Evolutionary conservation across 2,329 filamentous ascomycete species (phyloP), one percentile per base, ranked within the genome.

Genomic region (Stagonosporopsis tanaceti): DNA sequence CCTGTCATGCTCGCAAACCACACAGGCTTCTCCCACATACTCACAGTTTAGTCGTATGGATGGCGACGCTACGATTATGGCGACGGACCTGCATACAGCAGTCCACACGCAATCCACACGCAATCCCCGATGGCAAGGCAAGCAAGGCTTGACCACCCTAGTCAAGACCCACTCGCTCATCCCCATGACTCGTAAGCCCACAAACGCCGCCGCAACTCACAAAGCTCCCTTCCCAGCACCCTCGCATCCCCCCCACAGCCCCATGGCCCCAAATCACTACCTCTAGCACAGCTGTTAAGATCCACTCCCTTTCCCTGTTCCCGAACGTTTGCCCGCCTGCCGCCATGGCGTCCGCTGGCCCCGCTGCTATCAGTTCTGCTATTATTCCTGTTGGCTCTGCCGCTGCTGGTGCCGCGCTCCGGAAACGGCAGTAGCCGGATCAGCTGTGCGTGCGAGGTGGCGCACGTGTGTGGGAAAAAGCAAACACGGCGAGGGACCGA

Each of bases 291-390:
- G 2, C 20, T 39, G 9, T 15, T 57, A 50, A 48, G 54, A 52
- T 52, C 22, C 27, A n/a, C 42, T 30, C 37, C 44, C 37, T 20
- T 20, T 32, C 11, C 30, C 30, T 11, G 44, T 30, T 25, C 48
- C 42, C 44, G 34, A 46, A 32, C 54, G 44, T 53, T 57, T 57
- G 44, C 44, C 54, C 48, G 39, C 44, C 54, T 44, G 39, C 44
- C 48, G 32, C 45, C 50, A 48, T 48, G 25, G 39, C 48, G 34
- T 44, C 34, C 34, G 25, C n/a, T 22, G 27, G 7, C 38, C 50
- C 40, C 25, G 34, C 28, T n/a, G 14, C 11, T 41, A 3, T 45
- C 22, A 22, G 8, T 14, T 39, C 17, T 39, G 37, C 37, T 39
- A 6, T 17, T 22, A 27, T 27, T 8, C 4, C 37, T 22, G 17